These are phyloP conservation scores for Candida morakotiae DNA, from an alignment of 805 yeast species.

Conservation along the genomic window DNA sequence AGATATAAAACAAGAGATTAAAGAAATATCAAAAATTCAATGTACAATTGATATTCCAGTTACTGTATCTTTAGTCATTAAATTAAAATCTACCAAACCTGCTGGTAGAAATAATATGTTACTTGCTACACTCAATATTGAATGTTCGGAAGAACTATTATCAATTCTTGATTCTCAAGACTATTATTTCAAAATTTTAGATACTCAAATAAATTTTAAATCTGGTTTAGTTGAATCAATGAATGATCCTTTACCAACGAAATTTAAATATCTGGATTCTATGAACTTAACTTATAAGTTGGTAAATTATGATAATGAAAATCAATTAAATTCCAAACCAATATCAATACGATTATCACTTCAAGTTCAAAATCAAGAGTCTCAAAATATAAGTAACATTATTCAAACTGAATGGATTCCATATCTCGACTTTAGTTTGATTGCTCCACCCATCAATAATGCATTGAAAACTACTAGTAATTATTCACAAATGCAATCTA, in stretches of 20 bases:
- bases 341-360: conserved; percentile 23
- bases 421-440: conserved; percentile 30
- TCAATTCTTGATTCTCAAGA: conserved; percentile 8
- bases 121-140: conserved; percentile 47
- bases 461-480: conserved; percentile 24
- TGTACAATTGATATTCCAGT: conserved; percentile 20
- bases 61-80: conserved; percentile 38
- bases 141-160: conserved; percentile 39
- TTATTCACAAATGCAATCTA: conserved; percentile 19
- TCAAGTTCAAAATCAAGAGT: conserved; percentile 16
- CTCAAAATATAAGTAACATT: conserved; percentile 18
- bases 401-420: conserved; percentile 40
- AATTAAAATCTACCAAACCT: conserved; percentile 44
- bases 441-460: conserved; percentile 37
- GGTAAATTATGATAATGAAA: conserved; percentile 20
- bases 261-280: conserved; percentile 24
- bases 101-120: conserved; percentile 43
- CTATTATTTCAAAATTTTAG: conserved; percentile 20
- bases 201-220: conserved; percentile 21
- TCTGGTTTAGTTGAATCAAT: conserved; percentile 29
- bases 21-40: not conserved
- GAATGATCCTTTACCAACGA: conserved; percentile 2
- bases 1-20: not conserved
- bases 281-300: conserved; percentile 33
- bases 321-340: conserved; percentile 19